These are phyloP conservation scores for Colletotrichum sp. DNA, from an alignment of 2,329 filamentous ascomycete genomes.

Conservation along the genomic window DNA sequence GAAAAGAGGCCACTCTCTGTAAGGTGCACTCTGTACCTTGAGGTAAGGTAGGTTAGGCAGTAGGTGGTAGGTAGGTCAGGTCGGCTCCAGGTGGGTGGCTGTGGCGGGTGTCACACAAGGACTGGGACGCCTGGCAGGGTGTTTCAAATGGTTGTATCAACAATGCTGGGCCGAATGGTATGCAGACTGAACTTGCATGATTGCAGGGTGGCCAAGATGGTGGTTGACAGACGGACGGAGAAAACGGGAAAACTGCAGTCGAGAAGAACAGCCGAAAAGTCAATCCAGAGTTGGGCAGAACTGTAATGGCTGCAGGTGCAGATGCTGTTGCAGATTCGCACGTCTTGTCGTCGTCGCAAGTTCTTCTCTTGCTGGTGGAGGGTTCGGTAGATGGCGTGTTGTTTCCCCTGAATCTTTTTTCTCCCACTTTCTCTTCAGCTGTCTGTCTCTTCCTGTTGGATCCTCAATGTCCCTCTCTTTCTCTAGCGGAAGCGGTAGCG, in stretches of 20 bases:
- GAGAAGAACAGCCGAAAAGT: background rate
- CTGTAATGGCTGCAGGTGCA: background rate
- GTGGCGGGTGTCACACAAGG: slow-evolving; percentile 18
- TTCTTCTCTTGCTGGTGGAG: background rate
- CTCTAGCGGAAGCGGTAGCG: background rate
- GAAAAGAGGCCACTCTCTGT: background rate
- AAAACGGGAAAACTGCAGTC: background rate
- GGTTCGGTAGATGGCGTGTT: background rate
- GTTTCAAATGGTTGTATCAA: slow-evolving; percentile 30
- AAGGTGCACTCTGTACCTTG: background rate
- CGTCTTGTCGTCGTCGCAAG: slow-evolving; percentile 9
- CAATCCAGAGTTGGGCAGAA: slow-evolving; percentile 8
- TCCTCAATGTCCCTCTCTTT: background rate
- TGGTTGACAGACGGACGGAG: background rate
- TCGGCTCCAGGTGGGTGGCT: slow-evolving; percentile 9
- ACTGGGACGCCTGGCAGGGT: slow-evolving; percentile 20
- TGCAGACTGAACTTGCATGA: slow-evolving; percentile 23
- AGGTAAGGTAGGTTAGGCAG: background rate
- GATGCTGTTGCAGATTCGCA: background rate
- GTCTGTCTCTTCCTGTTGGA: background rate
- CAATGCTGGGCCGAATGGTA: slow-evolving; percentile 26
- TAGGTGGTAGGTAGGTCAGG: background rate
- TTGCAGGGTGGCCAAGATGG: slow-evolving; percentile 14
- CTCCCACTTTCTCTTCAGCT: background rate
- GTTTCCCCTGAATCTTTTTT: background rate